These are phyloP conservation scores for Polyporus arcularius DNA, from an alignment of 768 basidiomycete genomes.

Conservation along the genomic window DNA sequence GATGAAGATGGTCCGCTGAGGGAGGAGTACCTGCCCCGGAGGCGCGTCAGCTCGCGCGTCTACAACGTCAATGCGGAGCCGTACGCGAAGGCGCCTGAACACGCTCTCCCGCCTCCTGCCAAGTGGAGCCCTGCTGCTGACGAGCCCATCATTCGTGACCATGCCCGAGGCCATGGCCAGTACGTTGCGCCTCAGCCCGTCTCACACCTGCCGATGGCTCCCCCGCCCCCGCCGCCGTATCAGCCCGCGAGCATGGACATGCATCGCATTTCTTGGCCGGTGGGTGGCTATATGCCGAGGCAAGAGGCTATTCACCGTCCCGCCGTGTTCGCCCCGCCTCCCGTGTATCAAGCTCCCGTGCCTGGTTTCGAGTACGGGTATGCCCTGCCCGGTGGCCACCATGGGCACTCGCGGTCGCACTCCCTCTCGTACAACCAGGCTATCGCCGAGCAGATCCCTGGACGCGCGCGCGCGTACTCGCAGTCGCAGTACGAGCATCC, in stretches of 20 bases:
- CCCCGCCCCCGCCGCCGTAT: conserved; percentile 38
- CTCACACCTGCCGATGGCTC: conserved; percentile 43
- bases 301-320: conserved; percentile 15
- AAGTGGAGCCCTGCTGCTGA: conserved; percentile 84
- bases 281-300: conserved; percentile 24
- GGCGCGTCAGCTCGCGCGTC: conserved; percentile 48
- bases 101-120: conserved; percentile 66
- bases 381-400: conserved; percentile 24
- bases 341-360: conserved; percentile 13
- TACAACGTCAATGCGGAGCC: conserved; percentile 25
- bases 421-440: conserved; percentile 58
- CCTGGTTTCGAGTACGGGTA: conserved; percentile 26
- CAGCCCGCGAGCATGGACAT: conserved; percentile 32
- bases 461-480: conserved; percentile 61
- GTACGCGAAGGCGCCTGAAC: conserved; percentile 25
- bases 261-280: conserved; percentile 30
- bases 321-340: conserved; percentile 7
- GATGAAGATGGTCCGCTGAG: conserved; percentile 83
- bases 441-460: conserved; percentile 41
- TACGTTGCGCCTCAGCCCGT: conserved; percentile 49
- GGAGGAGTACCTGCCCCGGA: conserved; percentile 78
- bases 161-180: conserved; percentile 51
- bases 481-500: conserved; percentile 58
- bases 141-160: conserved; percentile 65
- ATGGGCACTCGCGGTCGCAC: conserved; percentile 56